Evolutionary conservation across 2,329 filamentous ascomycete species (phyloP), one percentile per base, ranked within the genome.

Genomic region (Chalara sp.): DNA sequence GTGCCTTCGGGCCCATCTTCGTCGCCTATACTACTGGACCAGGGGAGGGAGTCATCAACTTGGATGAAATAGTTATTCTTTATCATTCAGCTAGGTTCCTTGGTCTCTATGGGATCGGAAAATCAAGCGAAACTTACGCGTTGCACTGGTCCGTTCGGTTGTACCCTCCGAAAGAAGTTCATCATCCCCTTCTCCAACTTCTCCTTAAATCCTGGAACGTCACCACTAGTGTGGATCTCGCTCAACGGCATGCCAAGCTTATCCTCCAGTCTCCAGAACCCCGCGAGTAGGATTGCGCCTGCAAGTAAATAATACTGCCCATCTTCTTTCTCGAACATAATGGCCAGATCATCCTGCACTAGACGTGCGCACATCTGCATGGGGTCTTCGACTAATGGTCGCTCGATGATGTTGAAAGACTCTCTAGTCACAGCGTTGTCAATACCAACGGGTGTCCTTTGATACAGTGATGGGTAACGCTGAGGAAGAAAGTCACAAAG

Each of bases 41-140:
- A 95, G 0, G 85, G 73, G 1, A 95, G 72, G 5, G 76, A 69
- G 51, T 90, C 87, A 62, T 95, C 89, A 1, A 93, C 87, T 68
- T 95, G 89, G 56, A 95, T 78, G 71, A 95, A 95, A 68, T 93
- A 95, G 65, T 93, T 92, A 65, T 91, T 89, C 52, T 88, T 75
- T 48, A 64, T 67, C 75, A 28, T 8, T 37, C 35, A 37, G 35
- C 35, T 35, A 21, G 37, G 12, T 7, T 11, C 8, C 35, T 37
- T 37, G 8, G n/a, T 37, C 35, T 37, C 35, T 6, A 48, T 32
- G 12, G 21, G 47, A 37, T n/a, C 8, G 8, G 35, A 37, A n/a
- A 10, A 10, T 37, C 35, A 41, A 37, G 40, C 21, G 50, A 47
- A 35, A 59, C 63, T 56, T 62, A 68, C 61, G 47, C 63, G 46